Conservation (phyloP, 2,329 filamentous ascomycete genomes). For the Clonostachys rosea region DNA sequence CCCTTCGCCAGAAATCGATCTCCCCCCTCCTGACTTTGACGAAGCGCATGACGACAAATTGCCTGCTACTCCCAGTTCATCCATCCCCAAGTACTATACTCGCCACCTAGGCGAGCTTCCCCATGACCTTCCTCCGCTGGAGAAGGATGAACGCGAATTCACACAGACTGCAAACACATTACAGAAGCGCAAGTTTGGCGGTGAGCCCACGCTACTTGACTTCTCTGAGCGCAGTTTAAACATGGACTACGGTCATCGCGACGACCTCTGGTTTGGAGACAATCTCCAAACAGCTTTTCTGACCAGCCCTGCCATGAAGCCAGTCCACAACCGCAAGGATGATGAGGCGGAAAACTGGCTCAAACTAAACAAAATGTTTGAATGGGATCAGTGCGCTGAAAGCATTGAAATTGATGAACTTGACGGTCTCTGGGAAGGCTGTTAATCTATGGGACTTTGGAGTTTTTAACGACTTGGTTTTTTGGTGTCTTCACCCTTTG, state of each 20-base stretch:
- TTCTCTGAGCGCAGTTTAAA: slow-evolving; percentile 17
- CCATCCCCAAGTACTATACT: slow-evolving; percentile 32
- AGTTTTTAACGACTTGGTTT: neutral
- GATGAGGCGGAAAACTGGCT: slow-evolving; percentile 32
- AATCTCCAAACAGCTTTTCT: slow-evolving; percentile 38
- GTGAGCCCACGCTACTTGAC: slow-evolving; percentile 25
- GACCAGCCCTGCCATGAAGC: slow-evolving; percentile 49
- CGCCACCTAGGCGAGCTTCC: slow-evolving; percentile 40
- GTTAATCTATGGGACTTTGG: slow-evolving; percentile 27
- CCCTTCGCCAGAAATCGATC: slow-evolving; percentile 87
- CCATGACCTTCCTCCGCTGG: slow-evolving; percentile 81
- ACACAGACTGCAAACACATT: slow-evolving; percentile 90
- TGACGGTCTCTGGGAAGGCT: slow-evolving; percentile 77
- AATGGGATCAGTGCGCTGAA: slow-evolving; percentile 68
- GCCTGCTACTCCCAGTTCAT: slow-evolving; percentile 59
- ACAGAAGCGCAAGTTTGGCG: slow-evolving; percentile 58
- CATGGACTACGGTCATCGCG: slow-evolving; percentile 29
- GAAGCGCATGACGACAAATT: slow-evolving; percentile 59
- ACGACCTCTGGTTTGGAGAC: slow-evolving; percentile 51
- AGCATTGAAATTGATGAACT: slow-evolving; percentile 90
- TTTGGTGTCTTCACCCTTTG: neutral
- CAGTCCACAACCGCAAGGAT: slow-evolving; percentile 25
- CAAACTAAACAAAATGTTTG: slow-evolving; percentile 31
- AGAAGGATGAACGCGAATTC: slow-evolving; percentile 95
- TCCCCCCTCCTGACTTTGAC: slow-evolving; percentile 83